These are phyloP conservation scores for Tremella mesenterica DNA, from an alignment of 768 basidiomycete genomes.

Conservation along the genomic window DNA sequence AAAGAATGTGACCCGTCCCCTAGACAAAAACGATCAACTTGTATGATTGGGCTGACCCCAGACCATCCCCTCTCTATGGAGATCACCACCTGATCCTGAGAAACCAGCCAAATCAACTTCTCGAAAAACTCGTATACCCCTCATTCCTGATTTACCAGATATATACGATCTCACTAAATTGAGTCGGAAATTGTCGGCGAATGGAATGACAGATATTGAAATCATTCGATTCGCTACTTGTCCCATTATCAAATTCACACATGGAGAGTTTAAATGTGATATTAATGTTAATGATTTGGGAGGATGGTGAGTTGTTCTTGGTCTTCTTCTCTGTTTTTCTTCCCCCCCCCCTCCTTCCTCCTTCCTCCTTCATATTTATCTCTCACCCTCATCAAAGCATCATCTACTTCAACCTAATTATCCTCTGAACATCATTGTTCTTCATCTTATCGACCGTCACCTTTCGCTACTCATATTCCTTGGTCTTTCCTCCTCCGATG, in stretches of 20 bases:
- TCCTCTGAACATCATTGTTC: not conserved
- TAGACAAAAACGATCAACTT: too few species aligned
- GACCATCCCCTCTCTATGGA: not conserved
- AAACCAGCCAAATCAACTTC: not conserved
- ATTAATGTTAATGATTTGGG: slow-evolving; percentile 43
- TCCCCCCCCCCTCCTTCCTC: too few species aligned
- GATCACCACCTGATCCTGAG: not conserved
- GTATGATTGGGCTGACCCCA: not conserved
- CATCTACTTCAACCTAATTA: not conserved
- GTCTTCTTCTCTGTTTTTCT: not conserved
- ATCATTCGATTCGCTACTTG: slow-evolving; percentile 29
- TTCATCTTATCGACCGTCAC: too few species aligned
- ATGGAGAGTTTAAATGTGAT: slow-evolving; percentile 21
- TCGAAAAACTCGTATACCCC: slow-evolving; percentile 1
- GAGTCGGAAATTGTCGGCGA: slow-evolving; percentile 2
- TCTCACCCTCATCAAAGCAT: too few species aligned
- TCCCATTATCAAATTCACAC: slow-evolving; percentile 40
- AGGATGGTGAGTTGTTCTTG: slow-evolving; percentile 25
- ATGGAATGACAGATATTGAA: slow-evolving; percentile 17
- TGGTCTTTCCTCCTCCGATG: too few species aligned
- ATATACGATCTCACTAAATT: slow-evolving; percentile 18
- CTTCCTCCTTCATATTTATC: too few species aligned
- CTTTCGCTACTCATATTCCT: too few species aligned
- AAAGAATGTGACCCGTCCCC: too few species aligned
- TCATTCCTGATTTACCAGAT: slow-evolving; percentile 9